A percentile compares a stretch with the other conserved stretches of the same genome.
Evolutionary conservation across 75 land plant genomes (phyloP).

Genomic region (Chamaecyparis obtusa): DNA sequence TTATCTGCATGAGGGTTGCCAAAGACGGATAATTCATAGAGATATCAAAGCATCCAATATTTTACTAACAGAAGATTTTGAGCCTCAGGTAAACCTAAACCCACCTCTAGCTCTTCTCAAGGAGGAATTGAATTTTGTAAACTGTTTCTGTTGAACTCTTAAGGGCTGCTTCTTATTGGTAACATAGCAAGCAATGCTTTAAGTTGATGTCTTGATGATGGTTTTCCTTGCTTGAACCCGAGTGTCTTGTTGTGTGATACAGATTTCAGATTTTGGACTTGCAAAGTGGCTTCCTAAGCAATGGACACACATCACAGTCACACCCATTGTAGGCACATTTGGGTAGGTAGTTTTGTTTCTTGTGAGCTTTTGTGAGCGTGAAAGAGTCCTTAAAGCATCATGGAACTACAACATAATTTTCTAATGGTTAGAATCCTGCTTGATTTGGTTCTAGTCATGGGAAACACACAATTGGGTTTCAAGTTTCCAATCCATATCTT

Average conservation of each 20-base stretch:
- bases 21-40: constrained; percentile 71
- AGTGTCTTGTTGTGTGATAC: constrained; percentile 6
- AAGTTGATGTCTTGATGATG: not conserved
- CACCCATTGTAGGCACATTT: constrained; percentile 93
- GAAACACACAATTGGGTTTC: not conserved
- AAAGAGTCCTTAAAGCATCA: not conserved
- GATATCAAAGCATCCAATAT: constrained; percentile 82
- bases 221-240: not conserved
- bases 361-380: not conserved
- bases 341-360: constrained; percentile 50
- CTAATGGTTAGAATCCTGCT: not conserved
- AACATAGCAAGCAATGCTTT: not conserved
- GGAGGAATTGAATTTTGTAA: not conserved
- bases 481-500: not conserved
- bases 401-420: not conserved
- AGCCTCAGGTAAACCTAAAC: constrained; percentile 58
- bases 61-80: constrained; percentile 59
- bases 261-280: constrained; percentile 91
- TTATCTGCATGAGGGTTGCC: constrained; percentile 65
- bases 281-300: constrained; percentile 96
- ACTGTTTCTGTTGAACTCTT: not conserved
- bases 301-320: constrained; percentile 86
- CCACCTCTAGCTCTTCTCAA: not conserved
- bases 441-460: not conserved
- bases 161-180: not conserved